These are phyloP conservation scores for Rhodosorus marinus DNA, from an alignment of 23 red algal genomes.

Conservation along the genomic window DNA sequence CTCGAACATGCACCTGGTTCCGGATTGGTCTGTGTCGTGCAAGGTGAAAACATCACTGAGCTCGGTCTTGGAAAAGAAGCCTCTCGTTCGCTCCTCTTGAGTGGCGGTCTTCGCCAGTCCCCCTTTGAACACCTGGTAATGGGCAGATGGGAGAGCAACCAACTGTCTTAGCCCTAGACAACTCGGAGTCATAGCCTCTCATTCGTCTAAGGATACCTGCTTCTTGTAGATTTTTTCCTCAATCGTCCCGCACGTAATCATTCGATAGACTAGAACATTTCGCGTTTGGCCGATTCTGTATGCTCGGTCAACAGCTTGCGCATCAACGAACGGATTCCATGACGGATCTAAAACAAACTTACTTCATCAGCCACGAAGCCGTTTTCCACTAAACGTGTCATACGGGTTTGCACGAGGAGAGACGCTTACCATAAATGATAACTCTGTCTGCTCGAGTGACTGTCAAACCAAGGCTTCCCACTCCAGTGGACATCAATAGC, in stretches of 20 bases:
- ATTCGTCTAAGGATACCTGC: too few species aligned
- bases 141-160: too few species aligned
- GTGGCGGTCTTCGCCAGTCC: too few species aligned
- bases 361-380: too few species aligned
- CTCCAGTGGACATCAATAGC: slow-evolving; percentile 73
- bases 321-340: slow-evolving; percentile 84
- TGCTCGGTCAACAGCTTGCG: slow-evolving; percentile 83
- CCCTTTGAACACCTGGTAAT: too few species aligned
- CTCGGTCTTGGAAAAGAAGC: slow-evolving; percentile 3
- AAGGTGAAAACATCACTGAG: not conserved
- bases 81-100: too few species aligned
- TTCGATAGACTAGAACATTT: slow-evolving; percentile 48
- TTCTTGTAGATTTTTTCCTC: slow-evolving; percentile 40
- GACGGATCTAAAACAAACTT: slow-evolving; percentile 50
- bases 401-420: too few species aligned
- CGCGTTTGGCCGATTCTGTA: slow-evolving; percentile 80
- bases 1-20: too few species aligned
- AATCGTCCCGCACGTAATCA: slow-evolving; percentile 66
- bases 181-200: too few species aligned
- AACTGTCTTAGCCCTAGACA: too few species aligned
- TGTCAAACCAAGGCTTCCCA: slow-evolving; percentile 74
- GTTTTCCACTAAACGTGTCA: too few species aligned
- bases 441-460: slow-evolving; percentile 68
- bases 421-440: slow-evolving; percentile 69
- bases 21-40: too few species aligned